These are phyloP conservation scores for Apostasia shenzhenica DNA, from an alignment of 106 monocot species.

Conservation along the genomic window DNA sequence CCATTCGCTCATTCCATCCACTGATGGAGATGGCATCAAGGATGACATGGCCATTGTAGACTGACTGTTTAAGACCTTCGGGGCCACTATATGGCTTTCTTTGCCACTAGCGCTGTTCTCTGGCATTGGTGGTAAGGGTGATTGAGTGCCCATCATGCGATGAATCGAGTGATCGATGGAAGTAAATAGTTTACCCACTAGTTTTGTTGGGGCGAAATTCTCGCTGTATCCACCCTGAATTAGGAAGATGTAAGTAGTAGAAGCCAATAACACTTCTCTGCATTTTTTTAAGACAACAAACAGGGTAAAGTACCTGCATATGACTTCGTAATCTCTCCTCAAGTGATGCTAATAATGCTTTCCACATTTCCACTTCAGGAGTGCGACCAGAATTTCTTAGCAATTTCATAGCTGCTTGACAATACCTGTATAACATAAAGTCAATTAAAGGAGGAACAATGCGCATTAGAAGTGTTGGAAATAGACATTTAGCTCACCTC, in stretches of 20 bases:
- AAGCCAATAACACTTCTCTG: no score
- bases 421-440: slow-evolving; percentile 43
- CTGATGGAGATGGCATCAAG: slow-evolving; percentile 76
- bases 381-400: slow-evolving; percentile 61
- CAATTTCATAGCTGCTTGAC: slow-evolving; percentile 73
- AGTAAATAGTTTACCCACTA: slow-evolving; percentile 85
- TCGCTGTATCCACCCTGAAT: slow-evolving; percentile 74
- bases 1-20: slow-evolving; percentile 68
- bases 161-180: slow-evolving; percentile 76
- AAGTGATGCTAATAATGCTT: slow-evolving; percentile 55
- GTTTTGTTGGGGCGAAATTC: slow-evolving; percentile 65
- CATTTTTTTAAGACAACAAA: no score
- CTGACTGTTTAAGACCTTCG: slow-evolving; percentile 55
- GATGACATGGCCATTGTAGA: slow-evolving; percentile 71
- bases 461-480: slow-evolving; percentile 7
- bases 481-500: slow-evolving; percentile 34
- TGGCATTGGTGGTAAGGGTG: slow-evolving; percentile 53
- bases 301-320: slow-evolving; percentile 49
- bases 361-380: slow-evolving; percentile 84
- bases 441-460: slow-evolving; percentile 1
- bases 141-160: slow-evolving; percentile 75
- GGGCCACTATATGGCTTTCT: slow-evolving; percentile 16
- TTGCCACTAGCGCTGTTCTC: slow-evolving; percentile 22
- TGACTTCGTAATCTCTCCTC: slow-evolving; percentile 82
- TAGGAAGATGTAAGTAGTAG: not conserved